Evolutionary conservation across 176 grass and related monocot species (phyloP).

Genomic region (Musa troglodytarum): DNA sequence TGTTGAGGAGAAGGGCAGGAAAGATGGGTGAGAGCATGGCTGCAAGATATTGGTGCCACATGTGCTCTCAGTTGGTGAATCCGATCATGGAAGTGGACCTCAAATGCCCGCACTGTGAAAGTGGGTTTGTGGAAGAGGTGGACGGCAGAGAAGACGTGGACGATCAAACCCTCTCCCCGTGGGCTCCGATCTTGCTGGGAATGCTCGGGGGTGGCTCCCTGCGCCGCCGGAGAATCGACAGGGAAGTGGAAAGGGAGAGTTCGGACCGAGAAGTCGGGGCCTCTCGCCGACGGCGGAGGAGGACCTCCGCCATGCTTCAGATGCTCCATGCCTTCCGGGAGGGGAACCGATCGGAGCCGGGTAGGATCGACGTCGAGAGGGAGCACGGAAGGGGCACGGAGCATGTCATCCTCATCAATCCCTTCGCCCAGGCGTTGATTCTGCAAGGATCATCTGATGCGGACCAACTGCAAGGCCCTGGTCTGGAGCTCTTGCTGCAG

Average conservation of each 20-base stretch:
- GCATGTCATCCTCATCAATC: conserved; percentile 5
- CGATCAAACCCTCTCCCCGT: conserved; percentile 1
- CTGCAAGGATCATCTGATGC: background rate
- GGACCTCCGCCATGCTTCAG: conserved; percentile 6
- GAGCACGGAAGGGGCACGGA: background rate
- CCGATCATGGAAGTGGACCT: conserved; percentile 6
- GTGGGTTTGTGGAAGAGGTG: conserved; percentile 23
- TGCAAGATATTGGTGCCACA: conserved; percentile 24
- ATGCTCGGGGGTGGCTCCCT: conserved; percentile 2
- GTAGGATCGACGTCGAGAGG: background rate
- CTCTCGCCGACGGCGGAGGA: background rate
- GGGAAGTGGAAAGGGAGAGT: background rate
- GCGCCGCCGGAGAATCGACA: background rate
- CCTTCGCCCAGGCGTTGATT: conserved; percentile 7
- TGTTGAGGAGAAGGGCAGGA: background rate
- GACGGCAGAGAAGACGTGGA: background rate
- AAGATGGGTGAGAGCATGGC: background rate
- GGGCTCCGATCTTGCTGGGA: conserved; percentile 10
- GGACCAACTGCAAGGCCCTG: background rate
- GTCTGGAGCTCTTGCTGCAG: conserved; percentile 10
- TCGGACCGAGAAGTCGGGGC: background rate
- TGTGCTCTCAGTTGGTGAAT: conserved; percentile 8
- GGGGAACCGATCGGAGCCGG: background rate
- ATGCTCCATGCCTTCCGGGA: conserved; percentile 6
- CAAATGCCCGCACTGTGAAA: conserved; percentile 19